Percentiles rank a stretch among this genome's conserved stretches.
Evolutionary conservation across 177 flowering plant species (phyloP).

Genomic region (Tripterygium wilfordii): DNA sequence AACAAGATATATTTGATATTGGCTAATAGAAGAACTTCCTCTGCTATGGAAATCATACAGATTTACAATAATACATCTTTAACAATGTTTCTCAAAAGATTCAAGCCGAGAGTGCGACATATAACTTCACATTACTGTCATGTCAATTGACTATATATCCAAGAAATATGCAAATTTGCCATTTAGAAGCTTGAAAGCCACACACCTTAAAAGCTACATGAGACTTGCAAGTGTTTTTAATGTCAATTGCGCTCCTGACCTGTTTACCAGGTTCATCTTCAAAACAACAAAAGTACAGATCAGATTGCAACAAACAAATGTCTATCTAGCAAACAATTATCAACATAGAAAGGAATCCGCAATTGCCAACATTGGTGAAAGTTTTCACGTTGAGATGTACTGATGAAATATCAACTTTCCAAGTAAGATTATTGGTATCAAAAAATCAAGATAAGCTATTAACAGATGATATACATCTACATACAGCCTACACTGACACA

Average conservation of each 20-base stretch:
- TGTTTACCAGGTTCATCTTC: conserved; percentile 48
- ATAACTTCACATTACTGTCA: too few species aligned
- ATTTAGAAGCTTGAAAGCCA: neutral
- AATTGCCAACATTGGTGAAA: neutral
- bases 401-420: neutral
- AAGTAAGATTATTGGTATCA: neutral
- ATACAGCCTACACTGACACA: too few species aligned
- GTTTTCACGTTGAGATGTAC: too few species aligned
- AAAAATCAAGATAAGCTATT: too few species aligned
- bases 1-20: neutral
- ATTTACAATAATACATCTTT: too few species aligned
- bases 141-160: neutral
- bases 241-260: conserved; percentile 34
- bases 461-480: too few species aligned
- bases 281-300: too few species aligned
- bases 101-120: too few species aligned
- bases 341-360: neutral
- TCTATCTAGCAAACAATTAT: neutral
- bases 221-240: conserved; percentile 35
- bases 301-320: conserved; percentile 1
- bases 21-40: too few species aligned
- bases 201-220: conserved; percentile 42
- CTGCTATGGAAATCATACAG: too few species aligned
- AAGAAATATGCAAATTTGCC: neutral
- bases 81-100: too few species aligned